A percentile compares a stretch with the other conserved stretches of the same genome.
These are phyloP conservation scores for Thielaviopsis euricoi DNA, from an alignment of 2,329 filamentous ascomycete species.

Conservation along the genomic window DNA sequence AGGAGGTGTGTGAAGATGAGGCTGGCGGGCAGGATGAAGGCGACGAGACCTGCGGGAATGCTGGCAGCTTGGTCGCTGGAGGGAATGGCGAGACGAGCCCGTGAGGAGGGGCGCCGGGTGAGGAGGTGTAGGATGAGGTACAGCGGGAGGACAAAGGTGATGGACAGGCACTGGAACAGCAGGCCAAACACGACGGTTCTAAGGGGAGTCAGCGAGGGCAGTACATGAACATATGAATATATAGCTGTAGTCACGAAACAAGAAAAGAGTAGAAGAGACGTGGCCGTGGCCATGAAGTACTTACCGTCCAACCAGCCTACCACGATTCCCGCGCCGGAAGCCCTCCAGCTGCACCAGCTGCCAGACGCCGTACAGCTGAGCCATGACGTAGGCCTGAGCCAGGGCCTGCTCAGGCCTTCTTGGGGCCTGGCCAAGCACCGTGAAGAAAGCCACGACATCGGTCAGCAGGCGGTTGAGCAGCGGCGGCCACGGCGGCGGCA, in stretches of 20 bases:
- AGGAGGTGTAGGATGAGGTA: constrained; percentile 5
- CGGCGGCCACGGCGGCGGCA: not conserved
- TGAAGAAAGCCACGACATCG: constrained; percentile 4
- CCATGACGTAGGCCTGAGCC: not conserved
- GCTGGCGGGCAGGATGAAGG: not conserved
- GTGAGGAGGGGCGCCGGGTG: not conserved
- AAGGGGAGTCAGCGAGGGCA: not conserved
- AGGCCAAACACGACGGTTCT: constrained; percentile 6
- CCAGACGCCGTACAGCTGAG: constrained; percentile 8
- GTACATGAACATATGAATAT: too few species aligned
- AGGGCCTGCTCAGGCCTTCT: not conserved
- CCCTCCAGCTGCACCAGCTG: constrained; percentile 1
- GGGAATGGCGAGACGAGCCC: not conserved
- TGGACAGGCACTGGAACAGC: constrained; percentile 1
- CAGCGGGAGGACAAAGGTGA: constrained; percentile 3
- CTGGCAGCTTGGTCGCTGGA: not conserved
- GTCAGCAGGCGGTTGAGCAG: not conserved
- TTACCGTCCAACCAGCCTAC: not conserved
- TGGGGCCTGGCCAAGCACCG: constrained; percentile 1
- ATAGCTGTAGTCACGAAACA: not conserved
- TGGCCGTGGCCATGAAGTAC: not conserved
- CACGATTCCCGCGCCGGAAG: constrained; percentile 1
- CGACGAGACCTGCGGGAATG: not conserved
- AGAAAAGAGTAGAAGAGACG: not conserved
- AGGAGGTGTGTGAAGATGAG: not conserved